These are phyloP conservation scores for Periconia sp. DNA, from an alignment of 2,329 filamentous ascomycete genomes.

Conservation along the genomic window DNA sequence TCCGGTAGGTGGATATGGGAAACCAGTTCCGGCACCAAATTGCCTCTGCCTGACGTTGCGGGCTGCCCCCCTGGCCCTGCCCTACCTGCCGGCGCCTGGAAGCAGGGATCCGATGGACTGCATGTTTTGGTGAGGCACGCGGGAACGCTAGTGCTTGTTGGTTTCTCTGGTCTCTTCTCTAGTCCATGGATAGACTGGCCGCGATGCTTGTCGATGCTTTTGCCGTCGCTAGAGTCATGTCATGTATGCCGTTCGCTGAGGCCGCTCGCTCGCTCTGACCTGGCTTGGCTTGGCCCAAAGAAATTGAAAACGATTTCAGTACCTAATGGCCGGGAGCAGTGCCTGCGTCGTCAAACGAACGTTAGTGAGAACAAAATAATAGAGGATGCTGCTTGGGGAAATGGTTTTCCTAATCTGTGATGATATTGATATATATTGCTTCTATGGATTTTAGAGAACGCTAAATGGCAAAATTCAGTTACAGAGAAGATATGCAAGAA, in stretches of 20 bases:
- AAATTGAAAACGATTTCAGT: no score
- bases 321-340: no score
- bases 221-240: background rate
- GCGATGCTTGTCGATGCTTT: background rate
- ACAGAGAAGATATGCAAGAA: constrained; percentile 14
- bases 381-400: no score
- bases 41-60: no score
- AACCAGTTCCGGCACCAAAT: no score
- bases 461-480: constrained; percentile 16
- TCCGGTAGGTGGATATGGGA: no score
- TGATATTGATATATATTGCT: background rate
- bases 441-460: constrained; percentile 16
- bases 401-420: no score
- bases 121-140: background rate
- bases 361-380: no score
- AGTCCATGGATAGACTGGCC: background rate
- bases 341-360: no score
- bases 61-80: no score
- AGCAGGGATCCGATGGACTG: background rate
- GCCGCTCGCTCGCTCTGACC: no score
- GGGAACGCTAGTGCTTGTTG: background rate
- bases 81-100: background rate
- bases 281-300: no score
- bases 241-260: background rate
- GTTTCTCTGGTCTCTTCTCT: background rate